These are phyloP conservation scores for Eustoma russellianum DNA, from an alignment of 257 asterid genomes.

Conservation along the genomic window DNA sequence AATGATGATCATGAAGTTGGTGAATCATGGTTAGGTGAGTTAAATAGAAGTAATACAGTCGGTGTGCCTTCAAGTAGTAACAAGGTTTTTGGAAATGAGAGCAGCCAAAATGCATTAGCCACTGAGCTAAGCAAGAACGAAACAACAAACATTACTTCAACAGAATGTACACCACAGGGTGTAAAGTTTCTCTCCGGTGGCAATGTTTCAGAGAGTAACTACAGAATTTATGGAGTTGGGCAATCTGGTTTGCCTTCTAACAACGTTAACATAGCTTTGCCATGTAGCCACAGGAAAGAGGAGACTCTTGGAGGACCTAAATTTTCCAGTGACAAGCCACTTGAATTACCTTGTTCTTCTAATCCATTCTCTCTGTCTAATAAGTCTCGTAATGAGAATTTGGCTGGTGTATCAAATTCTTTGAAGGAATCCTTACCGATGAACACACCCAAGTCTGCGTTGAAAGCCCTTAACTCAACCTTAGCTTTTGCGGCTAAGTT, in stretches of 20 bases:
- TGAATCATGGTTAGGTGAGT: conserved; percentile 21
- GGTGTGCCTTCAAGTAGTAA: conserved; percentile 11
- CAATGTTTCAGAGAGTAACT: conserved; percentile 13
- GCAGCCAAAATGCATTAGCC: conserved; percentile 16
- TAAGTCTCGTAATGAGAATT: conserved; percentile 23
- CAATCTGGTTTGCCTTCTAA: conserved; percentile 1
- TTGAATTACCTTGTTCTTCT: conserved; percentile 7
- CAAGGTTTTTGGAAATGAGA: conserved; percentile 15
- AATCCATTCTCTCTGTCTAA: conserved; percentile 17
- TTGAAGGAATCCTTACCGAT: conserved; percentile 27
- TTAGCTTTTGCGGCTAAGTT: conserved; percentile 68
- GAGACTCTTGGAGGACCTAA: conserved; percentile 16
- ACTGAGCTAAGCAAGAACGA: conserved; percentile 5
- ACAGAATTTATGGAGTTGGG: conserved; percentile 14
- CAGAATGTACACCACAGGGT: conserved; percentile 20
- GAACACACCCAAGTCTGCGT: conserved; percentile 39
- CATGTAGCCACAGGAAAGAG: conserved; percentile 16
- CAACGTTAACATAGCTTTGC: conserved; percentile 14
- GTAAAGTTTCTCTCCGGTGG: conserved; percentile 23
- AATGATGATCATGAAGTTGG: conserved; percentile 17
- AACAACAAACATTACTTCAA: conserved; percentile 12
- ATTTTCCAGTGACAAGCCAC: conserved; percentile 12
- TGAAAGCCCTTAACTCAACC: conserved; percentile 59
- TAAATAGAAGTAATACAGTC: conserved; percentile 11
- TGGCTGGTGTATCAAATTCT: conserved; percentile 17